A percentile compares a stretch with the other conserved stretches of the same genome.
These are phyloP conservation scores for Cyclotella kingstonii DNA, from an alignment of 108 stramenopile species.

Conservation along the genomic window DNA sequence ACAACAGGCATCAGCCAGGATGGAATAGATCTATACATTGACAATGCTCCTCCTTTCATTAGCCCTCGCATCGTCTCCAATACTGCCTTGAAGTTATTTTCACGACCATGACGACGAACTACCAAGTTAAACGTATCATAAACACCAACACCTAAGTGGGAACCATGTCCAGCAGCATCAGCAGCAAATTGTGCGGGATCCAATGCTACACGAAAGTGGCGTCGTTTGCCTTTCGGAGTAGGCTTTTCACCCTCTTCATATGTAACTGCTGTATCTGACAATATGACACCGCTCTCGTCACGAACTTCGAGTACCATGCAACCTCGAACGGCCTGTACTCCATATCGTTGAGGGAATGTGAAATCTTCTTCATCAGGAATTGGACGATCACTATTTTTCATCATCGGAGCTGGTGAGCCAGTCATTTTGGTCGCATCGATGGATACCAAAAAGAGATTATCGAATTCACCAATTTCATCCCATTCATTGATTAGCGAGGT, in stretches of 20 bases:
- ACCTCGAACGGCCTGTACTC: conserved; percentile 76
- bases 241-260: conserved; percentile 22
- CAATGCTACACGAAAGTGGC: conserved; percentile 70
- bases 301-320: conserved; percentile 80
- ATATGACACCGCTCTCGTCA: conserved; percentile 80
- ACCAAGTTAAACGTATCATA: conserved; percentile 86
- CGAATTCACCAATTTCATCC: conserved; percentile 90
- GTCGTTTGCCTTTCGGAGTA: conserved; percentile 51
- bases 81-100: conserved; percentile 95
- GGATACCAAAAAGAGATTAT: conserved; percentile 86
- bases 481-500: conserved; percentile 84
- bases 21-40: conserved; percentile 85
- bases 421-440: conserved; percentile 75
- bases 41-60: conserved; percentile 64
- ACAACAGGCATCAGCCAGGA: conserved; percentile 88
- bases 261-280: conserved; percentile 75
- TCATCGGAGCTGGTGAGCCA: conserved; percentile 51
- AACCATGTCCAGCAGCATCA: conserved; percentile 52
- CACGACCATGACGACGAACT: conserved; percentile 82
- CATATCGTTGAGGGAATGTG: conserved; percentile 72
- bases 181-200: conserved; percentile 87
- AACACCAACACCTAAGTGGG: conserved; percentile 54
- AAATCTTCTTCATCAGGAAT: conserved; percentile 83
- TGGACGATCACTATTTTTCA: conserved; percentile 45
- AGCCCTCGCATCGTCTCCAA: conserved; percentile 90